phyloP scores from a whole-genome alignment of 257 asterid genomes.

The Verbena officinalis region DNA sequence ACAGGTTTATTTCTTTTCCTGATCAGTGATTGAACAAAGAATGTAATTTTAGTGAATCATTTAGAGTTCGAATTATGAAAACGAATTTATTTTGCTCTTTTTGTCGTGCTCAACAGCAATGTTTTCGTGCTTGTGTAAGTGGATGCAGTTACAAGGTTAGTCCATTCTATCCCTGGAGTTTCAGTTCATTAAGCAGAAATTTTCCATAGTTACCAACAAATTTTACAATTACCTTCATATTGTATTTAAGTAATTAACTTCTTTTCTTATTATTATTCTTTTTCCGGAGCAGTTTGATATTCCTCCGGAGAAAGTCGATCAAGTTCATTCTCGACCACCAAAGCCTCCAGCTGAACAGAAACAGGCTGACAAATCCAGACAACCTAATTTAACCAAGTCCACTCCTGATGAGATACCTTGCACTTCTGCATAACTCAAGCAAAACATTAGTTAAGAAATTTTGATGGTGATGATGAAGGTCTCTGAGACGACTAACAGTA shows the following conservation, averaged over 20 bases:
- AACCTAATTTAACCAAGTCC: slow-evolving; percentile 15
- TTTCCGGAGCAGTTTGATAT: slow-evolving; percentile 52
- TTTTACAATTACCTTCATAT: background rate
- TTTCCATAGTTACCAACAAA: background rate
- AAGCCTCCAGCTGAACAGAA: slow-evolving; percentile 40
- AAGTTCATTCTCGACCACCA: slow-evolving; percentile 50
- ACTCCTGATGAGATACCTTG: slow-evolving; percentile 43
- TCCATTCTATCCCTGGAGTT: too few relatives aligned
- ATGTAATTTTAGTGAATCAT: background rate
- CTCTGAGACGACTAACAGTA: background rate
- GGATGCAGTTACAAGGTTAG: slow-evolving; percentile 70
- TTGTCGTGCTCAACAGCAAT: slow-evolving; percentile 42
- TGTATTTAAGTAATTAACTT: background rate
- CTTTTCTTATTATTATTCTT: too few relatives aligned
- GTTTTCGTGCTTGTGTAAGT: slow-evolving; percentile 63
- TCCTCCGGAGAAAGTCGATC: slow-evolving; percentile 43
- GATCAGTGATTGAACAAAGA: too few relatives aligned
- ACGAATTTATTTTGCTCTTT: slow-evolving; percentile 3
- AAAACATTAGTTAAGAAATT: background rate
- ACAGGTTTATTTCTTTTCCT: background rate
- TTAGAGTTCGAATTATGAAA: background rate
- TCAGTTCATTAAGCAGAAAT: too few relatives aligned
- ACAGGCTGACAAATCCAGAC: slow-evolving; percentile 26
- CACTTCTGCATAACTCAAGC: slow-evolving; percentile 47
- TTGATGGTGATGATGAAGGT: slow-evolving; percentile 10